Evolutionary conservation across 1,284 basidiomycete species (phyloP), one percentile per base, ranked within the genome.

Genomic region (Boletellus sp.): DNA sequence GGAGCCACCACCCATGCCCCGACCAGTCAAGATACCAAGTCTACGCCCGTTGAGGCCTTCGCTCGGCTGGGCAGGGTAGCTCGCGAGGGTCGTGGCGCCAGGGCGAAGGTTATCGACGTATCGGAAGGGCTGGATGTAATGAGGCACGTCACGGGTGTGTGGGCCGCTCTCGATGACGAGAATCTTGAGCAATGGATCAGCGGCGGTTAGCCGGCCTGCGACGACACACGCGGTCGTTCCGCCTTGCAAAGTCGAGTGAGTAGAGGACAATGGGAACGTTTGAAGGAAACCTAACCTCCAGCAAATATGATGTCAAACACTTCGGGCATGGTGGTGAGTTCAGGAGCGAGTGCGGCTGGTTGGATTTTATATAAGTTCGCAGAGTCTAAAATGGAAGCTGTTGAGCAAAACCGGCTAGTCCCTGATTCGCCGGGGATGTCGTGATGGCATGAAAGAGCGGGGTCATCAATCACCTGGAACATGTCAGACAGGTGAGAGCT

Each of bases 1-100:
- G 2, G 82, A 83, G 0, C 82, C 82, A 0, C 84, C 83, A 13
- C 83, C 83, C 0, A 86, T 59, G 40, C 74, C 77, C 40, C 76
- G 71, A 0, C 77, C 82, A 32, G 18, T 19, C 6, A n/a, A 15
- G 11, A 47, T 15, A 8, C 19, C 4, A 5, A 18, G 18, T 26
- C 12, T 15, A 8, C 36, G 45, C 15, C 45, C 45, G 36, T 30
- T 28, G 18, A 47, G 45, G 26, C 30, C 5, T 3, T 18, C 55
- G 54, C 73, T 78, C 0, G 76, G 71, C 40, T 73, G 74, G 3
- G 69, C 66, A 4, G 64, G 59, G 47, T 82, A 70, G 53, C 71
- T 68, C 3, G 74, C 74, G 39, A 79, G 67, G 0, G 74, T 77
- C n/a, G 69, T 73, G 36, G 30, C 30, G 1, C 13, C 30, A 15